A percentile compares a stretch with the other conserved stretches of the same genome.
These are phyloP conservation scores for Xylaria curta DNA, from an alignment of 495 filamentous ascomycete genomes.

Conservation along the genomic window DNA sequence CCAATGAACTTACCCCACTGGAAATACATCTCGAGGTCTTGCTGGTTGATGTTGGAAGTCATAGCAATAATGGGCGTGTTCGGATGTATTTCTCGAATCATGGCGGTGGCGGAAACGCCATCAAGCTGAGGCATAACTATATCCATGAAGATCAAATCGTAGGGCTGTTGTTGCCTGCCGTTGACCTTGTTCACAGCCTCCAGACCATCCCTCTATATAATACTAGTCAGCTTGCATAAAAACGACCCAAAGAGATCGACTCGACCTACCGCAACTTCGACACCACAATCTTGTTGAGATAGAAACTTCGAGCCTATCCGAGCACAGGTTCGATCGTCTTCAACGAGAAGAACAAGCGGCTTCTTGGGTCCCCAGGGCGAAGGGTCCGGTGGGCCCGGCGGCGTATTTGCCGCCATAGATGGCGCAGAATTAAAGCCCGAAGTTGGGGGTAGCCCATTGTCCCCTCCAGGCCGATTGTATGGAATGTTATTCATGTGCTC, in stretches of 20 bases:
- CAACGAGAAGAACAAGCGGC: conserved; percentile 88
- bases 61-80: conserved; percentile 94
- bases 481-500: conserved; percentile 95
- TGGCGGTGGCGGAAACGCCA: conserved; percentile 90
- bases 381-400: conserved; percentile 35
- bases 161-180: conserved; percentile 67
- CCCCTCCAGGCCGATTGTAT: conserved; percentile 64
- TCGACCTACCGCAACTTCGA: conserved; percentile 85
- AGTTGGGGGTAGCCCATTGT: conserved; percentile 33
- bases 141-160: conserved; percentile 97
- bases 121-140: conserved; percentile 98
- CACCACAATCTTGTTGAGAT: conserved; percentile 83
- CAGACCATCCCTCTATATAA: conserved; percentile 77
- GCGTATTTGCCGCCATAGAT: conserved; percentile 37
- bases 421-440: conserved; percentile 34
- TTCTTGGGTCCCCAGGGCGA: conserved; percentile 73
- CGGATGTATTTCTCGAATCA: conserved; percentile 86
- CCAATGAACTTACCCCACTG: conserved; percentile 77
- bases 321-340: conserved; percentile 93
- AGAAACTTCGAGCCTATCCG: conserved; percentile 95
- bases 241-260: conserved; percentile 2
- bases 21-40: conserved; percentile 98
- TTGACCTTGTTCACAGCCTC: conserved; percentile 95
- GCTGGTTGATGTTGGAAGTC: conserved; percentile 97
- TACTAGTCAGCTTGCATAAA: conserved; percentile 39